These are phyloP conservation scores for Emericellopsis cladophorae DNA, from an alignment of 2,329 filamentous ascomycete species.

Conservation along the genomic window DNA sequence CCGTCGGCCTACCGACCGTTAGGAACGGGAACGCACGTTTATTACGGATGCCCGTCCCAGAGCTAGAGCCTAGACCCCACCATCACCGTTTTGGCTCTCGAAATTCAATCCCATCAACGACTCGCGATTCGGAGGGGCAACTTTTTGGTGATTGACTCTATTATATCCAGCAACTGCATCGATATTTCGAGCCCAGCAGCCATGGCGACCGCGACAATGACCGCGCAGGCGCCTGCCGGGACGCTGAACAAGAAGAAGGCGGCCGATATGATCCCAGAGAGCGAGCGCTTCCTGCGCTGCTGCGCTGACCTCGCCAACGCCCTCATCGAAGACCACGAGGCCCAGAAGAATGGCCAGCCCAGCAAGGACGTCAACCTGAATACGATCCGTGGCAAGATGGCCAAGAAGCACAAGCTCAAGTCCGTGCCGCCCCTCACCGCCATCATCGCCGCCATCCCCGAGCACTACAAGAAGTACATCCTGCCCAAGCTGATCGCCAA, in stretches of 20 bases:
- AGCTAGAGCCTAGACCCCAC: too few species aligned
- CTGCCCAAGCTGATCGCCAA: constrained; percentile 93
- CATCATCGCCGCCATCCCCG: constrained; percentile 96
- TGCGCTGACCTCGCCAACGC: constrained; percentile 93
- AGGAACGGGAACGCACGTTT: not conserved
- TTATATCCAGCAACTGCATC: not conserved
- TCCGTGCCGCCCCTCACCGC: constrained; percentile 86
- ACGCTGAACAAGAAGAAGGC: constrained; percentile 55
- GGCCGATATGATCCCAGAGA: constrained; percentile 74
- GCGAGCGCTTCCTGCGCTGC: constrained; percentile 84
- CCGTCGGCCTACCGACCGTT: not conserved
- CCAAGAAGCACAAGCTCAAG: constrained; percentile 84
- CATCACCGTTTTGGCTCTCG: too few species aligned
- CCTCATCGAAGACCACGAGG: constrained; percentile 88
- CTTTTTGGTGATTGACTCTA: not conserved
- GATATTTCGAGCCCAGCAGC: too few species aligned
- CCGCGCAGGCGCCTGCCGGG: constrained; percentile 51
- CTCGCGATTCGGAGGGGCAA: not conserved
- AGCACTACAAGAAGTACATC: constrained; percentile 99
- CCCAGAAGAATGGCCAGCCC: constrained; percentile 59
- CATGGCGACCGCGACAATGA: constrained; percentile 46
- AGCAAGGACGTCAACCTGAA: constrained; percentile 91
- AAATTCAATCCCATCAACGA: too few species aligned
- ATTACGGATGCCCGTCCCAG: not conserved
- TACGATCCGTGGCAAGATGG: constrained; percentile 68